phyloP scores from a whole-genome alignment of 257 asterid species.

The Linaria vulgaris region DNA sequence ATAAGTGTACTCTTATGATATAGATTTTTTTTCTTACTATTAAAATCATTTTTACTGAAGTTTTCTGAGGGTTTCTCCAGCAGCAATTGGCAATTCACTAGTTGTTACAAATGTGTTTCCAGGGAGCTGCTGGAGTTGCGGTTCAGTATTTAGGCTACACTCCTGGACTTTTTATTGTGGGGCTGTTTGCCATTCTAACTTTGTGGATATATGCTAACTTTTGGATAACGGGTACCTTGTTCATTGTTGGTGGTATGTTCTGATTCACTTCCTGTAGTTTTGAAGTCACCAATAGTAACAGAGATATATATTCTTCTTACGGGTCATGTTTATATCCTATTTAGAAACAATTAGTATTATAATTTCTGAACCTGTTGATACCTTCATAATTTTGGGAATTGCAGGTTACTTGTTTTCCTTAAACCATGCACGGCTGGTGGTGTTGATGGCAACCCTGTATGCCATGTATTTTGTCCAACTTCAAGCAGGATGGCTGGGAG shows the following conservation, averaged over 20 bases:
- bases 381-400: conserved; percentile 23
- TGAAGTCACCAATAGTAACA: neutral
- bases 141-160: conserved; percentile 93
- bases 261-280: conserved; percentile 25
- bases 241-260: conserved; percentile 91
- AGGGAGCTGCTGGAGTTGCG: conserved; percentile 95
- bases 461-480: conserved; percentile 83
- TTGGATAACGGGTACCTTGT: conserved; percentile 93
- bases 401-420: conserved; percentile 93
- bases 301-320: conserved; percentile 4
- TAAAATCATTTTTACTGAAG: conserved; percentile 28
- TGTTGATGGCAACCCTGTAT: conserved; percentile 76
- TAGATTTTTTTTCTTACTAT: conserved; percentile 11
- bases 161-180: conserved; percentile 96
- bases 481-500: conserved; percentile 90
- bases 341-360: neutral
- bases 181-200: conserved; percentile 79
- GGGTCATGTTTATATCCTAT: neutral
- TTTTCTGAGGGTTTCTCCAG: conserved; percentile 14
- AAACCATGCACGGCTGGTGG: conserved; percentile 91
- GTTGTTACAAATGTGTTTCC: conserved; percentile 40
- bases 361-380: conserved; percentile 34
- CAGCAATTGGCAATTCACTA: conserved; percentile 21
- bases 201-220: conserved; percentile 99
- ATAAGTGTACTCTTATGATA: conserved; percentile 10